A percentile compares a stretch with the other conserved stretches of the same genome.
phyloP scores from a whole-genome alignment of 1,284 basidiomycete species.

The Ustilago shanxiensis region DNA sequence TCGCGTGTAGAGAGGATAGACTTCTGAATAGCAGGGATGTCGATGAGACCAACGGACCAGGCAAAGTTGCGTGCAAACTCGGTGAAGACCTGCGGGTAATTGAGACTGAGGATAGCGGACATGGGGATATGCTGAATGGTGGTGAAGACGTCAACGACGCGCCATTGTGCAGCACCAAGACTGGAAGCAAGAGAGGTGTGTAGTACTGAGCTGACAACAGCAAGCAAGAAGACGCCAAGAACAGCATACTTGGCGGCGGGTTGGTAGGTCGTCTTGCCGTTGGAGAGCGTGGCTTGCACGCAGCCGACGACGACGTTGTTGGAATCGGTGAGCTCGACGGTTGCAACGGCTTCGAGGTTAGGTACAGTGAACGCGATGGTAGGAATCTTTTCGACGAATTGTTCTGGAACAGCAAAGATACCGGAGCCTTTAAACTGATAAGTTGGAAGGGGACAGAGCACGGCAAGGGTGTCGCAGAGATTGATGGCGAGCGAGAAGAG shows the following conservation, averaged over 20 bases:
- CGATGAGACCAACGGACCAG: constrained; percentile 88
- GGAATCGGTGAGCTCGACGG: constrained; percentile 80
- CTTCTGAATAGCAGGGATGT: constrained; percentile 77
- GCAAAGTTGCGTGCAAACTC: constrained; percentile 86
- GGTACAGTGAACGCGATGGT: constrained; percentile 87
- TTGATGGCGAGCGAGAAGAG: constrained; percentile 63
- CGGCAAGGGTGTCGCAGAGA: constrained; percentile 60
- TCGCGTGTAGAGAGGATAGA: constrained; percentile 85
- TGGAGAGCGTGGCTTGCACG: constrained; percentile 89
- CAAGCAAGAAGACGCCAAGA: constrained; percentile 78
- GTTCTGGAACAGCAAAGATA: constrained; percentile 79
- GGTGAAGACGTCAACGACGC: constrained; percentile 82
- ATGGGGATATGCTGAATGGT: constrained; percentile 85
- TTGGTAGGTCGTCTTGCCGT: constrained; percentile 86
- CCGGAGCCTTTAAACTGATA: constrained; percentile 75
- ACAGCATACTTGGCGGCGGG: constrained; percentile 82
- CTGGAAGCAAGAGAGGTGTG: constrained; percentile 74
- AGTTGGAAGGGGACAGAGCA: constrained; percentile 66
- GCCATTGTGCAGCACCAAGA: constrained; percentile 72
- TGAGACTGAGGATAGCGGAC: constrained; percentile 82
- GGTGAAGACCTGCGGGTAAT: constrained; percentile 86
- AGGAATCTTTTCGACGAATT: constrained; percentile 76
- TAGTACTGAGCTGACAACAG: constrained; percentile 78
- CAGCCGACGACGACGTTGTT: constrained; percentile 84
- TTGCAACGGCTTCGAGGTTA: constrained; percentile 89